Conservation (phyloP, 1,284 basidiomycete genomes). For the Boletellus sp. region DNA sequence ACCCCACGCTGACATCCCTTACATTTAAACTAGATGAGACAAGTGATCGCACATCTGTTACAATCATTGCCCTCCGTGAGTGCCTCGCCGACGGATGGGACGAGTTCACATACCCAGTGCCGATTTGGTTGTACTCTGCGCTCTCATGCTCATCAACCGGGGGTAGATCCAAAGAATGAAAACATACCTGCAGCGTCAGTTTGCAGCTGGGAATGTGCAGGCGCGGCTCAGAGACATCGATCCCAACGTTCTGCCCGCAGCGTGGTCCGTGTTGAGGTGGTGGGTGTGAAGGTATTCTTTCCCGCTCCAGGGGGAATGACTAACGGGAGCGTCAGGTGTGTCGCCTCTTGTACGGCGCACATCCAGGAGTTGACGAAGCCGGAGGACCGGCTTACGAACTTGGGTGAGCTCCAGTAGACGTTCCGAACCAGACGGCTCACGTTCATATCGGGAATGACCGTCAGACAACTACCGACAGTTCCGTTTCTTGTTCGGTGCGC, state of each 20-base stretch:
- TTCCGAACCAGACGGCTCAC: neutral
- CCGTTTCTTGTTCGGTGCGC: neutral
- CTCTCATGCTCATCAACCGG: too few species aligned
- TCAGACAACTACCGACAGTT: neutral
- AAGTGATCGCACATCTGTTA: neutral
- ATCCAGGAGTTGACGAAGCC: slow-evolving; percentile 54
- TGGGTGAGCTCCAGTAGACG: slow-evolving; percentile 37
- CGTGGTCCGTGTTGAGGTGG: neutral
- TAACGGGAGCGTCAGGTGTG: slow-evolving; percentile 41
- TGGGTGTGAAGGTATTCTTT: neutral
- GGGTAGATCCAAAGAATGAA: neutral
- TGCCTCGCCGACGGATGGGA: too few species aligned
- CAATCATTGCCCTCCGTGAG: neutral
- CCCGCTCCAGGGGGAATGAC: too few species aligned
- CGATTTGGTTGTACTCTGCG: too few species aligned
- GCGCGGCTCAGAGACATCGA: neutral
- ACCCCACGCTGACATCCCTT: neutral
- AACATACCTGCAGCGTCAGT: neutral
- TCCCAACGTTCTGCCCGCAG: neutral
- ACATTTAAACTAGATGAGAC: neutral
- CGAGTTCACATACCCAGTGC: too few species aligned
- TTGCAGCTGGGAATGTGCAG: neutral
- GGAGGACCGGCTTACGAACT: slow-evolving; percentile 47
- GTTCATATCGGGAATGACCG: neutral
- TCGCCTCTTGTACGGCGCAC: slow-evolving; percentile 64